These are phyloP conservation scores for Medicago ruthenica DNA, from an alignment of 306 rosid species.

Conservation along the genomic window DNA sequence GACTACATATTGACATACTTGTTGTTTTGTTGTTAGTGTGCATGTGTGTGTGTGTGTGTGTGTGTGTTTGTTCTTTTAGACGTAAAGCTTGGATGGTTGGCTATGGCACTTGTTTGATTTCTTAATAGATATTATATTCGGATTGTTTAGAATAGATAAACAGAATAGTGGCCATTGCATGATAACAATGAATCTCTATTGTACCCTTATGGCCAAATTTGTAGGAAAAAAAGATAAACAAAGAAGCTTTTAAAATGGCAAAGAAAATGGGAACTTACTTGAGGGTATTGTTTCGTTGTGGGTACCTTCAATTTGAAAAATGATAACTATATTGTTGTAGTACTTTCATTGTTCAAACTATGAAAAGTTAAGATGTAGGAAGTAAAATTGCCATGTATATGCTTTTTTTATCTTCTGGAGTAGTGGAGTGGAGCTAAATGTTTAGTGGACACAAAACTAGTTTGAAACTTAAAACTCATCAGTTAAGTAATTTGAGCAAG, in stretches of 20 bases:
- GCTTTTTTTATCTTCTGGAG: not conserved
- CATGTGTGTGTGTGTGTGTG: no score
- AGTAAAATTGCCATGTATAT: slow-evolving; percentile 3
- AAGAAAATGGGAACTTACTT: slow-evolving; percentile 16
- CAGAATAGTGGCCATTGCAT: slow-evolving; percentile 15
- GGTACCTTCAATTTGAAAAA: slow-evolving; percentile 23
- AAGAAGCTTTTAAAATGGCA: slow-evolving; percentile 10
- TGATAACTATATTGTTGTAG: not conserved
- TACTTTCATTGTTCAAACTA: slow-evolving; percentile 22
- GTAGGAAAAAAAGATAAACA: not conserved
- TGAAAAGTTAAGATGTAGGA: slow-evolving; percentile 26
- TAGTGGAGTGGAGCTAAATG: not conserved
- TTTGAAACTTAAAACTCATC: not conserved
- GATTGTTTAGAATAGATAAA: slow-evolving; percentile 22
- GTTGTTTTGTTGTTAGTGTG: no score
- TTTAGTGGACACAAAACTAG: slow-evolving; percentile 17
- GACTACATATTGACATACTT: no score
- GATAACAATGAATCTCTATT: not conserved
- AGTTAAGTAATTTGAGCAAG: not conserved
- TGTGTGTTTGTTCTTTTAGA: no score
- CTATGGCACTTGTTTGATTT: slow-evolving; percentile 28
- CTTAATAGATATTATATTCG: slow-evolving; percentile 17
- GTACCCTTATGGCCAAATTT: not conserved
- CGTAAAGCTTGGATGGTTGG: slow-evolving; percentile 4
- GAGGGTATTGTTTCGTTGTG: slow-evolving; percentile 11